Evolutionary conservation across 352 stramenopile genomes (phyloP).

Genomic region (Pythium folliculosum): DNA sequence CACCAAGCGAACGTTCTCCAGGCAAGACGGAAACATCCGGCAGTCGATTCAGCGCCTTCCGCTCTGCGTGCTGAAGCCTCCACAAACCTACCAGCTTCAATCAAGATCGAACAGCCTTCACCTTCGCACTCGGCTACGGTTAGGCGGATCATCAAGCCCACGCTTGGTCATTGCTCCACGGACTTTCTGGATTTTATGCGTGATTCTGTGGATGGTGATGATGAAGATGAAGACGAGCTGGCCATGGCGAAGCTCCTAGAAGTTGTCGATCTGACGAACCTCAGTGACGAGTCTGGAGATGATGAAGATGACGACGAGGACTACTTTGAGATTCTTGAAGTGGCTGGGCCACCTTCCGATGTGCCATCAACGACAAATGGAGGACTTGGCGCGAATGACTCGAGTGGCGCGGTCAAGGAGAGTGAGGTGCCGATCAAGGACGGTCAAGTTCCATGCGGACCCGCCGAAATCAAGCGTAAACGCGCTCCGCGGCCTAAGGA

Average conservation of each 20-base stretch:
- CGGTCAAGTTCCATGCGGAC: too few relatives aligned
- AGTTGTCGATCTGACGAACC: constrained; percentile 62
- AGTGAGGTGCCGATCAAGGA: too few relatives aligned
- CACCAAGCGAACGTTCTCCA: background rate
- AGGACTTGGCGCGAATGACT: background rate
- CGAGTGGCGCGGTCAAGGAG: background rate
- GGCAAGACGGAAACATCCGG: background rate
- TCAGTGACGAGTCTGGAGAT: constrained; percentile 55
- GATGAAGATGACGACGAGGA: constrained; percentile 38
- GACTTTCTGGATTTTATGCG: constrained; percentile 29
- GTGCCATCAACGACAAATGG: background rate
- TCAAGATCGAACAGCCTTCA: constrained; percentile 17
- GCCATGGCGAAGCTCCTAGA: constrained; percentile 46
- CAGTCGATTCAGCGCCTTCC: background rate
- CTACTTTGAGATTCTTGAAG: constrained; percentile 17
- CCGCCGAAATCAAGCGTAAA: constrained; percentile 20
- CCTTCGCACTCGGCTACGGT: background rate
- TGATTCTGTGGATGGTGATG: constrained; percentile 35
- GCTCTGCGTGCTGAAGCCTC: background rate
- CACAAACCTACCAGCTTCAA: background rate
- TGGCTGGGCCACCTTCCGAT: background rate
- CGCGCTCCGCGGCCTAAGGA: constrained; percentile 37
- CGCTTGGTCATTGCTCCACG: constrained; percentile 16
- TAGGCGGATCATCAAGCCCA: constrained; percentile 17
- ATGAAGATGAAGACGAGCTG: constrained; percentile 45